These are phyloP conservation scores for Xylariales sp. DNA, from an alignment of 2,329 filamentous ascomycete genomes.

Conservation along the genomic window DNA sequence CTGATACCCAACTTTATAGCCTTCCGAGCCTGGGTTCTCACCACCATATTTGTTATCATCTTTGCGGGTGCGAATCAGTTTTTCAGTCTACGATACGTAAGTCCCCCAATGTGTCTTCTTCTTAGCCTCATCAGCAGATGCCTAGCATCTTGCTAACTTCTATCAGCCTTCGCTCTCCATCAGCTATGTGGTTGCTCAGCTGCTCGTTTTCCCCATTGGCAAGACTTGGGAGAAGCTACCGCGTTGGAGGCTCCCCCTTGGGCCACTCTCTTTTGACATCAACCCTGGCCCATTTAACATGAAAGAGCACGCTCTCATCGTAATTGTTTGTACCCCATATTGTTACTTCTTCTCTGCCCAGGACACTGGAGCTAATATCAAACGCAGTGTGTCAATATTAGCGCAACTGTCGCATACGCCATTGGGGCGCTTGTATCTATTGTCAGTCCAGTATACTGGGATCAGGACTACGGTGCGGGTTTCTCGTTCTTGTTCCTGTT, in stretches of 20 bases:
- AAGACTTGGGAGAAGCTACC: slow-evolving; percentile 26
- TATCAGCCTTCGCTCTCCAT: slow-evolving; percentile 24
- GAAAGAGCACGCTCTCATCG: slow-evolving; percentile 24
- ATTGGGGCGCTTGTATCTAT: slow-evolving; percentile 23
- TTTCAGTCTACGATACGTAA: slow-evolving; percentile 28
- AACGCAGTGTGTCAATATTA: slow-evolving; percentile 7
- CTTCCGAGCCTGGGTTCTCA: slow-evolving; percentile 24
- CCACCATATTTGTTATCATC: slow-evolving; percentile 24
- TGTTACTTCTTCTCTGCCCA: too few species aligned
- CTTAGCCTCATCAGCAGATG: too few species aligned
- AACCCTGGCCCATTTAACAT: slow-evolving; percentile 23
- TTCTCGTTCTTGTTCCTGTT: slow-evolving; percentile 27
- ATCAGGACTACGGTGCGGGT: slow-evolving; percentile 24
- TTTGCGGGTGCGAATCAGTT: slow-evolving; percentile 30
- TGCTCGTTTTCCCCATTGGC: slow-evolving; percentile 28
- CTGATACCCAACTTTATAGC: too few species aligned
- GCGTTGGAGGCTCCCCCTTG: slow-evolving; percentile 19
- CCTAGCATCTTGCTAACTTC: too few species aligned
- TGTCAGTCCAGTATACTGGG: slow-evolving; percentile 27
- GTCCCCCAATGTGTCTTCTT: too few species aligned
- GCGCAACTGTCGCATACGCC: slow-evolving; percentile 4
- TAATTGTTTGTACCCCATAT: slow-evolving; percentile 6
- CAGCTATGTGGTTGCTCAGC: slow-evolving; percentile 27
- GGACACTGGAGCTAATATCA: too few species aligned
- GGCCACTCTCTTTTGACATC: slow-evolving; percentile 17